Evolutionary conservation across 805 yeast genomes (phyloP), one percentile per base, ranked within the genome.

Genomic region (Kockiozyma suomiensis): DNA sequence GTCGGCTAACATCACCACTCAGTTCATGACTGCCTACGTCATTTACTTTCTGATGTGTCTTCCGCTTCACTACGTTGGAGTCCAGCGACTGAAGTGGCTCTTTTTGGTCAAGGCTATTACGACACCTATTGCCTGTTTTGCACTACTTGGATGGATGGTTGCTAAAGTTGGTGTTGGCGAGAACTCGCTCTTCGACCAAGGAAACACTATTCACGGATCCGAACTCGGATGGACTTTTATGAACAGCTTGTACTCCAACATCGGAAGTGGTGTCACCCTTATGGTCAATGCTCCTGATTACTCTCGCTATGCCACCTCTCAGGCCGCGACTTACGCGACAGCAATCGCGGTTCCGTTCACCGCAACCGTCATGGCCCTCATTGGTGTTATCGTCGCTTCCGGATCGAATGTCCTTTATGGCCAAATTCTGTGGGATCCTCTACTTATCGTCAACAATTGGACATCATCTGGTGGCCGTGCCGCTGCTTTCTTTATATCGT

Each of bases 391-490:
- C 41, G 74, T 78, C 10, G 78, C 83, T 4, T 78, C 80, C 35
- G 79, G 82, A 2, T 71, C 79, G 28, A 61, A 72, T 26, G 73
- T 72, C n/a, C 66, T 74, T 4, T 78, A 75, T 59, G 80, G 79
- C 26, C 72, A 71, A 37, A 70, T 73, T 51, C 65, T 77, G 43
- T 81, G 85, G 85, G 75, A 75, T 62, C 85, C 85, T 3, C 75
- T 46, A 72, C 79, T 49, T 71, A 75, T 56, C 65, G 69, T 54
- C 69, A 70, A 63, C 80, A 82, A 82, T 45, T 81, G 58, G 57
- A 71, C 54, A 62, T 66, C 73, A 17, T 65, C 76, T 21, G 72
- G 69, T 46, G 70, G 77, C 15, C 74, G 85, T 56, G 82, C 82
- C 28, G 85, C 79, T 6, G 78, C 80, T 1, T 81, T 81, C 68